phyloP scores from a whole-genome alignment of 129 eudicot species.

The Flaveria sonorensis region DNA sequence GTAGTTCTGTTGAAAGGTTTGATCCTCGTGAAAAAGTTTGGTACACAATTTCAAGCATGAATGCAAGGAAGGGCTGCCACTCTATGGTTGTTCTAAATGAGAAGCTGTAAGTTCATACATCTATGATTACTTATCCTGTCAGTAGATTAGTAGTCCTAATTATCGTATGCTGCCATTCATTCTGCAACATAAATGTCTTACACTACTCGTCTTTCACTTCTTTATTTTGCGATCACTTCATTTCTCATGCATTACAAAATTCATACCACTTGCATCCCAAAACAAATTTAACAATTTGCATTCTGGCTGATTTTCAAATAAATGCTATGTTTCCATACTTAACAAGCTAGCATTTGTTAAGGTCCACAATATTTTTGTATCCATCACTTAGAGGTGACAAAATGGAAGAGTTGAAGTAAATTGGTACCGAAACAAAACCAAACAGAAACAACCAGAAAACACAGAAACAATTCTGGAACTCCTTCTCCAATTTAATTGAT shows the following conservation, averaged over 20 bases:
- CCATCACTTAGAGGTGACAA: background rate
- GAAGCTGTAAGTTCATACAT: slow-evolving; percentile 60
- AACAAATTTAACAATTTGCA: background rate
- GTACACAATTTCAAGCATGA: slow-evolving; percentile 52
- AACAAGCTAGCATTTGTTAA: background rate
- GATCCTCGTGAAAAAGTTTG: slow-evolving; percentile 80
- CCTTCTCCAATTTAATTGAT: no score
- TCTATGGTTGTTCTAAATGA: slow-evolving; percentile 60
- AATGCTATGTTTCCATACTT: background rate
- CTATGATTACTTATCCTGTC: background rate
- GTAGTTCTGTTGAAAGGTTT: slow-evolving; percentile 75
- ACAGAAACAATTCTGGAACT: no score
- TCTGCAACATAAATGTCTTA: background rate
- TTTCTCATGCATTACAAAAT: background rate
- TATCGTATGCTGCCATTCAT: background rate
- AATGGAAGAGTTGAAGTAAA: background rate
- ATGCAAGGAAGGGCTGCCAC: slow-evolving; percentile 67
- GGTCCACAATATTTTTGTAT: slow-evolving; percentile 6
- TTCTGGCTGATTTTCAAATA: background rate
- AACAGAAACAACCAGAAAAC: no score
- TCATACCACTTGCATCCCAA: background rate
- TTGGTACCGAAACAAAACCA: no score
- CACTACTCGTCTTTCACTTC: background rate
- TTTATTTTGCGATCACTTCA: background rate
- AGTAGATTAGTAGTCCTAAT: background rate